Evolutionary conservation across 805 yeast genomes (phyloP), one percentile per base, ranked within the genome.

Genomic region (Wickerhamiella qilinensis): DNA sequence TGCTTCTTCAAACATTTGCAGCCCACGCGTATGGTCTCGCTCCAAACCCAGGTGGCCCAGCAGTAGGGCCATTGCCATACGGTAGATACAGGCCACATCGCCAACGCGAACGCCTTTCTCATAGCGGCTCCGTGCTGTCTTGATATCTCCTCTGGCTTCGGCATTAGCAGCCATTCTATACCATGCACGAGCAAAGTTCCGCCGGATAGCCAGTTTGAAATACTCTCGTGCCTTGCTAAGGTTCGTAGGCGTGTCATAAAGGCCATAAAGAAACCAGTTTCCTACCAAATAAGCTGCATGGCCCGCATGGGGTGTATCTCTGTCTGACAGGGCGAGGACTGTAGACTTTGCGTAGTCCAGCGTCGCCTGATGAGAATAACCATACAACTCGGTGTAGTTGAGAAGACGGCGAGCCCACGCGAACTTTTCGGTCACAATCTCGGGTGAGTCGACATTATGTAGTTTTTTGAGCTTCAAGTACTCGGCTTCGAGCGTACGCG

Each of bases 21-120:
- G 2, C 4, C 58, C 64, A 20, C 35, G 30, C 6, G 35, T 38
- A 4, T 30, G 27, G 41, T 61, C 55, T 17, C 38, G 37, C 7
- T 42, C 43, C 33, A 54, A 46, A 9, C 53, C 52, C 16, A 59
- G 45, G 19, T 55, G 54, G 32, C 62, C 63, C 32, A 48, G 44
- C 11, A 57, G 38, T 36, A 47, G 38, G 9, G 60, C 62, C 40
- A 59, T 50, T 11, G 56, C 59, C 37, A 60, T 40, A n/a, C 64
- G 40, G 42, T 57, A 63, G 30, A 50, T 46, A 33, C 64, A 63
- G 11, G 63, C 64, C 12, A 62, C 46, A 40, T 63, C 68, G 8
- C 51, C 45, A 4, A 44, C 40, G 21, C 47, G 48, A 14, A 59
- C 56, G 8, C 67, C 68, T 3, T 51, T 50, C 38, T 52, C 51